phyloP scores from a whole-genome alignment of 805 yeast genomes.

The Candida insectalens region DNA sequence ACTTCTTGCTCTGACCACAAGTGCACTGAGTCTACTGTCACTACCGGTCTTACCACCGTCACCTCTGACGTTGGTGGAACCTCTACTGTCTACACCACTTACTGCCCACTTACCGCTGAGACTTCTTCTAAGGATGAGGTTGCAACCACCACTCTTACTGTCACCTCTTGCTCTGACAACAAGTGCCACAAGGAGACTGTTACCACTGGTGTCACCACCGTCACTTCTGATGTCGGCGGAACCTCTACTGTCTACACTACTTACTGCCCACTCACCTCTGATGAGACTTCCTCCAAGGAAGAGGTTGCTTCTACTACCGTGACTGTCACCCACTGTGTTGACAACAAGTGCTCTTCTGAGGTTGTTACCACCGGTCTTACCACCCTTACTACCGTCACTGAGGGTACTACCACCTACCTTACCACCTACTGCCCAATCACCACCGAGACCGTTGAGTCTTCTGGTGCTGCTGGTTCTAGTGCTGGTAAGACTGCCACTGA shows the following conservation, averaged over 20 bases:
- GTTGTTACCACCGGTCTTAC: slow-evolving; percentile 4
- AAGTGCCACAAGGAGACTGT: slow-evolving; percentile 2
- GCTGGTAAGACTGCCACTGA: slow-evolving; percentile 24
- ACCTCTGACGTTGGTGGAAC: slow-evolving; percentile 24
- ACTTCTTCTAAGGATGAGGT: neutral
- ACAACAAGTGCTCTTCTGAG: slow-evolving; percentile 1
- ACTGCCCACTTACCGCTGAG: slow-evolving; percentile 21
- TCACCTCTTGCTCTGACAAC: slow-evolving; percentile 3
- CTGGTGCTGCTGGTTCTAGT: slow-evolving; percentile 11
- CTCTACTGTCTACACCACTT: slow-evolving; percentile 28
- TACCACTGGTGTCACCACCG: slow-evolving; percentile 4
- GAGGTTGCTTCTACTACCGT: slow-evolving; percentile 2
- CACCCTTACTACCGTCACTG: slow-evolving; percentile 18
- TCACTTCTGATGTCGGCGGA: slow-evolving; percentile 23
- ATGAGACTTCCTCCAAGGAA: neutral
- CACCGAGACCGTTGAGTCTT: slow-evolving; percentile 1
- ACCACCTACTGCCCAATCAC: slow-evolving; percentile 28
- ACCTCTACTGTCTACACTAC: slow-evolving; percentile 28
- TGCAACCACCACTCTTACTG: slow-evolving; percentile 1
- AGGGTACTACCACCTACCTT: slow-evolving; percentile 25
- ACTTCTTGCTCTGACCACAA: slow-evolving; percentile 3
- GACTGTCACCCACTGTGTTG: slow-evolving; percentile 1
- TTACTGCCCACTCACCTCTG: slow-evolving; percentile 21
- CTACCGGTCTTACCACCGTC: slow-evolving; percentile 4
- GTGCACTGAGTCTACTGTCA: slow-evolving; percentile 2